Evolutionary conservation across 805 yeast species (phyloP).

Genomic region (Teunomyces lycoperdinae): DNA sequence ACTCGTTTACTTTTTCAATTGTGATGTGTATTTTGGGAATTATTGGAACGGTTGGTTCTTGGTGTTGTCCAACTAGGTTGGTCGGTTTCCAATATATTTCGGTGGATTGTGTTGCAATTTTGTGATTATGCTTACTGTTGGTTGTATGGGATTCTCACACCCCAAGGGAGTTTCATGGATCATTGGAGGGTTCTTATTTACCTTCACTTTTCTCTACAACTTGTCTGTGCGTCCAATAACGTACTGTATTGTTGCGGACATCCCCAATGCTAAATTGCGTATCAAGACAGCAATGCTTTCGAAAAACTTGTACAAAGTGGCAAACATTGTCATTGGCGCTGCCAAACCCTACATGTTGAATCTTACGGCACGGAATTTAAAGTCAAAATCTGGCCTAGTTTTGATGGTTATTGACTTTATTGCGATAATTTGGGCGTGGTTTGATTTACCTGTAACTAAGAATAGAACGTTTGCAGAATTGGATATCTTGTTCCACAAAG

Average conservation of each 20-base stretch:
- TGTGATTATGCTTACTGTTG: constrained; percentile 39
- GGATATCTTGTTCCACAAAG: constrained; percentile 47
- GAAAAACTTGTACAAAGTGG: constrained; percentile 36
- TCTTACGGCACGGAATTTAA: constrained; percentile 45
- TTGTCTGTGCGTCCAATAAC: constrained; percentile 38
- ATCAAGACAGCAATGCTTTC: constrained; percentile 37
- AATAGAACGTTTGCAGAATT: constrained; percentile 59
- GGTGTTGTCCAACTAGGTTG: constrained; percentile 42
- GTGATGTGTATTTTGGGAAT: constrained; percentile 46
- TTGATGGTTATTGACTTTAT: constrained; percentile 36
- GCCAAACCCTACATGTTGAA: constrained; percentile 42
- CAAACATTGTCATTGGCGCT: constrained; percentile 30
- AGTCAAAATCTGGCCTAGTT: constrained; percentile 43
- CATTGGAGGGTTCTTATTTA: constrained; percentile 44
- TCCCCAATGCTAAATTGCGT: constrained; percentile 34
- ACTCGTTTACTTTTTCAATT: constrained; percentile 47
- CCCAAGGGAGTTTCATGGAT: constrained; percentile 36
- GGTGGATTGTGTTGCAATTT: constrained; percentile 35
- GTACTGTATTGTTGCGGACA: constrained; percentile 39
- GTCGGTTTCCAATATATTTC: constrained; percentile 40
- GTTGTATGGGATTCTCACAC: constrained; percentile 33
- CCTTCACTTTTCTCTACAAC: constrained; percentile 46
- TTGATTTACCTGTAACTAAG: constrained; percentile 58
- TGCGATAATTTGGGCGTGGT: constrained; percentile 41
- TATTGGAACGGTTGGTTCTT: constrained; percentile 42